Base-by-base conservation (phyloP, 768 basidiomycete species). In the Coprinellus micaceus region DNA sequence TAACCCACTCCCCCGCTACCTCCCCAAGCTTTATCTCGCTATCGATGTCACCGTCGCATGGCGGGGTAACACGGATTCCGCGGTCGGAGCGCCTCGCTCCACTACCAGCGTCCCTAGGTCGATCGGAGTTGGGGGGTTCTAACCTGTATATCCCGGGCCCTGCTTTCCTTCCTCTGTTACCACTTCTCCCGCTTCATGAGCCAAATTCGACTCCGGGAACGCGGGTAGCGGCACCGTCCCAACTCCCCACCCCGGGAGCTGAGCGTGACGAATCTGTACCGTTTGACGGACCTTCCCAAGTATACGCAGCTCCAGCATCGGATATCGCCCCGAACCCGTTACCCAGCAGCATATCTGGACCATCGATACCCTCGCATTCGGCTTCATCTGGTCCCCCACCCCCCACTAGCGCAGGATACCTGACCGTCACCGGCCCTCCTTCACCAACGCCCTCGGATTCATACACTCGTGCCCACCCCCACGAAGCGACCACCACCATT, bases 401-500 rank as follows among this genome's bases (percentile, higher is more conserved):
- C 33, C 19, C 24, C 13, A 29, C 33, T 37, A 6, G 33, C 26
- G 26, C 51, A 7, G 4, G n/a, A 9, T 43, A 22, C 36, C 11
- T 48, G 1, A 37, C 43, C 4, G 59, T 61, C 25, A 53, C 58
- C 40, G 55, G 58, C 4, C 63, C 61, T 13, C 63, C 63, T 2
- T 64, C 63, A n/a, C 63, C 63, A 33, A 62, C 63, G 15, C 55
- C 62, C 12, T 59, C 61, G 2, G 63, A 64, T 25, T 58, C 59
- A 4, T 62, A 61, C 55, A 56, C 54, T 4, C 37, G 19, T 37
- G 58, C 63, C 28, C 63, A 66, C 59, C 60, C 63, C 61, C 57
- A 58, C 69, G 53, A 62, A n/a, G 33, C 13, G 33, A 6, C 13
- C 79, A 30, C 85, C 84, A n/a, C 75, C 77, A 26, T 77, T 91